Conservation (phyloP, 257 asterid species). For the Solanum lignicaule region DNA sequence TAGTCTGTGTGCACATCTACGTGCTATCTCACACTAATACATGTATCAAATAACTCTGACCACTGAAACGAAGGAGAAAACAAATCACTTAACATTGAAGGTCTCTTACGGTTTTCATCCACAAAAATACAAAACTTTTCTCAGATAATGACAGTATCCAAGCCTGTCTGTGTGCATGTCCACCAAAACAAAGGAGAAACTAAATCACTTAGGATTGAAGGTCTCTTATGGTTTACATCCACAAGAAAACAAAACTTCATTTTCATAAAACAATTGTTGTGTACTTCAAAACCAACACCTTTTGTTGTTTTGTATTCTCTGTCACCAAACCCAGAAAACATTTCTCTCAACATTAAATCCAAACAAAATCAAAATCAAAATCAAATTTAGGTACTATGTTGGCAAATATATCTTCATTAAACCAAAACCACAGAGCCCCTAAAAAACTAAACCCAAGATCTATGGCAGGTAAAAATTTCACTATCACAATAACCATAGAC, state of each 20-base stretch:
- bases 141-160: neutral
- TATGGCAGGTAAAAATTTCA: neutral
- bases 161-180: neutral
- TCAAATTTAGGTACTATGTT: neutral
- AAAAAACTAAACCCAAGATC: neutral
- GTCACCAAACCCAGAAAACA: neutral
- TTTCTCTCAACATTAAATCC: neutral
- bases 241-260: neutral
- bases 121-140: neutral
- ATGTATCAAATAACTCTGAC: neutral
- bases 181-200: neutral
- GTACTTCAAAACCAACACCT: neutral
- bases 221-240: neutral
- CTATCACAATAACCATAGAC: neutral
- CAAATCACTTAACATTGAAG: neutral
- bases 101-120: neutral
- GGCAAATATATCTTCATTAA: neutral
- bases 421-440: neutral
- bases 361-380: neutral
- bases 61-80: neutral
- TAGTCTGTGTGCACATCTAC: neutral
- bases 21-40: neutral
- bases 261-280: neutral
- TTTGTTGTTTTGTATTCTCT: conserved; percentile 1
- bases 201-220: neutral